Evolutionary conservation across 2,329 filamentous ascomycete species (phyloP), one percentile per base, ranked within the genome.

Genomic region (Exophiala viscosa): DNA sequence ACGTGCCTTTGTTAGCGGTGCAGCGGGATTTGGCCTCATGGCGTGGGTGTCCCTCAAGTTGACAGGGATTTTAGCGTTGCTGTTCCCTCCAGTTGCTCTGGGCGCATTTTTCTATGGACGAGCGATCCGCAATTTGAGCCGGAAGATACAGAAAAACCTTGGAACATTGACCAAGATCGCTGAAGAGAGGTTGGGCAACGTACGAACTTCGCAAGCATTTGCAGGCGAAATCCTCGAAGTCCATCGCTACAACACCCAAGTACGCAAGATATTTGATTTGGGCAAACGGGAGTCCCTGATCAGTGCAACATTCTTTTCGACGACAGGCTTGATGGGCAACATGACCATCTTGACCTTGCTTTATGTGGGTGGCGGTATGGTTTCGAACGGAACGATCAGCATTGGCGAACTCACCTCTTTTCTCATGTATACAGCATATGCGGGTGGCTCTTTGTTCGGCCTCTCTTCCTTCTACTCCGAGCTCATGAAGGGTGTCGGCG

Each of bases 401-500:
- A 85, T 97, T 43, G 93, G 93, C 62, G 92, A 99, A 60, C 74
- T 99, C 39, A 95, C 93, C 1, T 95, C 90, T 0, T 99, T 99
- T 72, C 81, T 99, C 74, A 97, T 99, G 92, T 99, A 97, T 70
- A 95, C 91, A 2, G 92, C 89, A 3, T 97, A 86, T 62, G 84
- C 84, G 48, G 84, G 84, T 14, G 93, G 88, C 44, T 95, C 89
- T 70, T 81, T 99, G 59, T 96, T 97, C 62, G 93, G 93, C 3
- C 77, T 99, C 1, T 96, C 90, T 3, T 90, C 88, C 51, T 99
- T 99, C 73, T 99, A 96, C 71, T 96, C 91, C 0, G 93, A 99
- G 68, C 79, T 99, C 57, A 99, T 99, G 93, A 99, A 99, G 71
- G 95, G 95, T 38, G 92, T 96, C 3, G 93, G 95, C 64, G 93